Conservation (phyloP, 495 filamentous ascomycete genomes). For the Hypoxylon cercidicola region DNA sequence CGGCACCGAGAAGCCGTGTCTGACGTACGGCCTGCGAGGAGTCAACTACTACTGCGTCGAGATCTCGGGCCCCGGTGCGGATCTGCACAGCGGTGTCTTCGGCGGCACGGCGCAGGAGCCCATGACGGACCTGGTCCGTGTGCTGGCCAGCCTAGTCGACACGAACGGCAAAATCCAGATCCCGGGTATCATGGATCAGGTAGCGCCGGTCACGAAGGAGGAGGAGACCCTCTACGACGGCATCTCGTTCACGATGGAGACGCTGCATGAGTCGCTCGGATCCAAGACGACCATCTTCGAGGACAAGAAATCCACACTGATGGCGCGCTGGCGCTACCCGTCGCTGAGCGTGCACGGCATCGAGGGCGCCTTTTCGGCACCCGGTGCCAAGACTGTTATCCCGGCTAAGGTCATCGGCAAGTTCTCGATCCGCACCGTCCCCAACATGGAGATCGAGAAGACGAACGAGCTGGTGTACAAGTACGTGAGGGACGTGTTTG, state of each 20-base stretch:
- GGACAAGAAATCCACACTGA: slow-evolving; percentile 88
- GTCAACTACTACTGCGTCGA: slow-evolving; percentile 96
- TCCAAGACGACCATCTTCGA: slow-evolving; percentile 84
- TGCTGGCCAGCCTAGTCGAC: slow-evolving; percentile 86
- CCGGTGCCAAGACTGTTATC: slow-evolving; percentile 98
- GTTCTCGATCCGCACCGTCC: slow-evolving; percentile 97
- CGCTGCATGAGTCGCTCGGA: slow-evolving; percentile 89
- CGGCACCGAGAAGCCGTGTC: slow-evolving; percentile 94
- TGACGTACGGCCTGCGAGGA: slow-evolving; percentile 97
- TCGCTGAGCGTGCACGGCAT: slow-evolving; percentile 96
- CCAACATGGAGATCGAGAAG: slow-evolving; percentile 92
- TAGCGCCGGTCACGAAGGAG: slow-evolving; percentile 84
- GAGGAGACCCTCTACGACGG: slow-evolving; percentile 84
- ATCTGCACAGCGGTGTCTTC: slow-evolving; percentile 96
- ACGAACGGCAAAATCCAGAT: slow-evolving; percentile 89
- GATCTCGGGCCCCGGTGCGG: slow-evolving; percentile 87
- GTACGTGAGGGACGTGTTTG: slow-evolving; percentile 80
- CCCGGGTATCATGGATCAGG: slow-evolving; percentile 88
- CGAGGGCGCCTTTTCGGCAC: slow-evolving; percentile 93
- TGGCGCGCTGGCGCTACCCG: slow-evolving; percentile 94
- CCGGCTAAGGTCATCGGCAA: slow-evolving; percentile 97
- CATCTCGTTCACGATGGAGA: slow-evolving; percentile 95
- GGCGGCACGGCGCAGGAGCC: slow-evolving; percentile 96
- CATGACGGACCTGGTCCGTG: slow-evolving; percentile 91
- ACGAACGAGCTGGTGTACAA: slow-evolving; percentile 86